phyloP scores from a whole-genome alignment of 352 stramenopile genomes.

The Elongisporangium senticosum region DNA sequence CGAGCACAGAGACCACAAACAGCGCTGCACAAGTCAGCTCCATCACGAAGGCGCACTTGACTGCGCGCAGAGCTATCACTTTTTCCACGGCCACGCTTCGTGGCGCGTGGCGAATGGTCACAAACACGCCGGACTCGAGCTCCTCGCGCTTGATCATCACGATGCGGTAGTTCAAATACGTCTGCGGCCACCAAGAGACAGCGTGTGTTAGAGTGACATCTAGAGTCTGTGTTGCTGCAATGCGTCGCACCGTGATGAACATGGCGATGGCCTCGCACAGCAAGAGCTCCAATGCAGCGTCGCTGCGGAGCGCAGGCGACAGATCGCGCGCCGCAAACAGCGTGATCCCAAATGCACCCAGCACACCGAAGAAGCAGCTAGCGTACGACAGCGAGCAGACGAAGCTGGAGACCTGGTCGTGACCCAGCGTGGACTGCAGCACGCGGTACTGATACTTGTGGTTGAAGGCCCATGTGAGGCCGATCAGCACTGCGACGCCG shows the following conservation, averaged over 20 bases:
- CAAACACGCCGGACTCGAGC: constrained; percentile 51
- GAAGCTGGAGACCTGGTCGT: constrained; percentile 17
- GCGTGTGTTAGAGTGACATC: neutral
- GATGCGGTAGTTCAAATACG: constrained; percentile 53
- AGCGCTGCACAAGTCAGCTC: constrained; percentile 38
- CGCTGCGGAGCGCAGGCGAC: constrained; percentile 31
- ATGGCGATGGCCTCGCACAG: constrained; percentile 42
- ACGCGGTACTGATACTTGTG: constrained; percentile 46
- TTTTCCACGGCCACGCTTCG: constrained; percentile 41
- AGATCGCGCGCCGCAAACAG: constrained; percentile 34
- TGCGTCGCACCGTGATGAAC: constrained; percentile 42
- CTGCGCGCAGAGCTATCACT: constrained; percentile 27
- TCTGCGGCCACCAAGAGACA: constrained; percentile 19
- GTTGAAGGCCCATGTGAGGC: constrained; percentile 56
- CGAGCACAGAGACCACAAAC: constrained; percentile 41
- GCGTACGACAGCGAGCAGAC: constrained; percentile 30
- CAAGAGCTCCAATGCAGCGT: constrained; percentile 41
- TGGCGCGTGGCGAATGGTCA: constrained; percentile 43
- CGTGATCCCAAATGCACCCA: constrained; percentile 32
- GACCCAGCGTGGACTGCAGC: constrained; percentile 27
- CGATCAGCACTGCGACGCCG: constrained; percentile 33
- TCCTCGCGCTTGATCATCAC: constrained; percentile 48
- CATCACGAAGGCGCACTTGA: constrained; percentile 46
- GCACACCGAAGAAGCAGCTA: constrained; percentile 30
- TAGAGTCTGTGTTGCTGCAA: neutral